Evolutionary conservation across 106 monocot genomes (phyloP).

Genomic region (Posidonia australis): DNA sequence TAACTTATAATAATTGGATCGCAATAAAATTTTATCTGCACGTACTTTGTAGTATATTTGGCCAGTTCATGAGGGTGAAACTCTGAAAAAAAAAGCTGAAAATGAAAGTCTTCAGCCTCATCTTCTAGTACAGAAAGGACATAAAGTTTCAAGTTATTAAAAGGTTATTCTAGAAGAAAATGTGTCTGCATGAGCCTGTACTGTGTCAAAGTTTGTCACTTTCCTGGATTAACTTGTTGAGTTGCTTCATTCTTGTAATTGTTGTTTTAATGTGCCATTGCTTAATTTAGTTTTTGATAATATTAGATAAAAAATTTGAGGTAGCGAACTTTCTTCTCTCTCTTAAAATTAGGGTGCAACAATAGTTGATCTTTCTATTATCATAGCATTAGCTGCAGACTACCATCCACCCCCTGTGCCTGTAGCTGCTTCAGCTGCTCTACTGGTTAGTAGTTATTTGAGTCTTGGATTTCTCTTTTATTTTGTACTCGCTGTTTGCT

Average conservation of each 20-base stretch:
- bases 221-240: background rate
- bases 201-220: background rate
- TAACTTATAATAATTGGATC: too few species aligned
- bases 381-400: constrained; percentile 53
- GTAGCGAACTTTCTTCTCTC: background rate
- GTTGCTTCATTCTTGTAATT: background rate
- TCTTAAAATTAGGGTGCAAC: constrained; percentile 61
- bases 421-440: constrained; percentile 18
- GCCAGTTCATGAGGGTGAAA: too few species aligned
- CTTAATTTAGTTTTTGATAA: background rate
- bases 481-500: background rate
- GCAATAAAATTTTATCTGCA: too few species aligned
- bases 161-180: too few species aligned
- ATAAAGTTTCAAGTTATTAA: too few species aligned
- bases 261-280: background rate
- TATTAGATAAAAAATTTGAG: too few species aligned
- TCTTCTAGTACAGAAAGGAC: background rate
- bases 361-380: constrained; percentile 79
- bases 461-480: background rate
- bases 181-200: too few species aligned
- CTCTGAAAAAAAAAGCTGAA: background rate
- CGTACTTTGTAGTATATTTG: too few species aligned
- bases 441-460: constrained; percentile 9
- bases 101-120: too few species aligned
- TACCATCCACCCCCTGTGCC: constrained; percentile 48